Percentiles rank a stretch among this genome's conserved stretches.
Evolutionary conservation across 2,329 filamentous ascomycete genomes (phyloP).

Genomic region (Epichloe baconii): DNA sequence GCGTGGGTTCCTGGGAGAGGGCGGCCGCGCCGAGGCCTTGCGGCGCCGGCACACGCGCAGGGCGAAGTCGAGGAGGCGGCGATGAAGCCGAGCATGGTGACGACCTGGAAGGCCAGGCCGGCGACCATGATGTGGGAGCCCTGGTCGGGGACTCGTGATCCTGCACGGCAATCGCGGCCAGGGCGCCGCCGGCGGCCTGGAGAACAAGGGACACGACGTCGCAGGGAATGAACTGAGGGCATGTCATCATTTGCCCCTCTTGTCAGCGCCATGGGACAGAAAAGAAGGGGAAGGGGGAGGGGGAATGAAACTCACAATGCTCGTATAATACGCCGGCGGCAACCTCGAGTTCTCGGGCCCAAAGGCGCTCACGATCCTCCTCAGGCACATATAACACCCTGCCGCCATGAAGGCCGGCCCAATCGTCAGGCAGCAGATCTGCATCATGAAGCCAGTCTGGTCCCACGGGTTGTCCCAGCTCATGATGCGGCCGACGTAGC

Average conservation of each 20-base stretch:
- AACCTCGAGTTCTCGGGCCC: conserved; percentile 36
- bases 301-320: conserved; percentile 25
- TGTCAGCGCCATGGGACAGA: too few species aligned
- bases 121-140: conserved; percentile 55
- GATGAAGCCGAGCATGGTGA: conserved; percentile 43
- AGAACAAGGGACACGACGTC: conserved; percentile 12
- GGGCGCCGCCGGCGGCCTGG: too few species aligned
- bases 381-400: conserved; percentile 49
- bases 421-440: conserved; percentile 50
- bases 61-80: conserved; percentile 36
- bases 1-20: conserved; percentile 25
- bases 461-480: conserved; percentile 40
- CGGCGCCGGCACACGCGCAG: conserved; percentile 22
- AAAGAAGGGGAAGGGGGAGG: too few species aligned
- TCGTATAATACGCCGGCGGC: conserved; percentile 32
- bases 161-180: too few species aligned
- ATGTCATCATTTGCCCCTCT: background rate
- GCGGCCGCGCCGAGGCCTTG: conserved; percentile 12
- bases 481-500: conserved; percentile 45
- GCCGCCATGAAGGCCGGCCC: conserved; percentile 52
- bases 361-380: conserved; percentile 34
- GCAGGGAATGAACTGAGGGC: conserved; percentile 43
- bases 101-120: conserved; percentile 48
- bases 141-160: background rate
- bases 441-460: conserved; percentile 36